Evolutionary conservation across 805 yeast species (phyloP).

Genomic region (Metschnikowia noctiluminum): DNA sequence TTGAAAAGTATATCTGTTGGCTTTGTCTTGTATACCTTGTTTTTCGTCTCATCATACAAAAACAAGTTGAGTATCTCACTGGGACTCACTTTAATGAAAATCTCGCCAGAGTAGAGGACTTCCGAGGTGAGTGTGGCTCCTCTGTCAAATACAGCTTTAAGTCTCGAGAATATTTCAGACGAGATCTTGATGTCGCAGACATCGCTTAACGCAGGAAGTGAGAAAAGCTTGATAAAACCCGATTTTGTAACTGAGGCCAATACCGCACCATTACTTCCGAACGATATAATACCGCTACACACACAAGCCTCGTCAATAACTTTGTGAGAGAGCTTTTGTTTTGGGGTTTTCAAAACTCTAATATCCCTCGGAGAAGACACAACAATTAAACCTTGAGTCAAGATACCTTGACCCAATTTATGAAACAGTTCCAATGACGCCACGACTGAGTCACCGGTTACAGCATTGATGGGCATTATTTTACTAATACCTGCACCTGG

Average conservation of each 20-base stretch:
- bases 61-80: constrained; percentile 40
- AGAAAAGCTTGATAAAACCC: constrained; percentile 45
- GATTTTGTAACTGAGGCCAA: constrained; percentile 44
- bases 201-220: constrained; percentile 65
- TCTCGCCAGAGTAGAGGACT: constrained; percentile 51
- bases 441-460: constrained; percentile 58
- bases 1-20: constrained; percentile 64
- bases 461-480: constrained; percentile 56
- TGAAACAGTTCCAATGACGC: constrained; percentile 60
- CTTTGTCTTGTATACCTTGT: constrained; percentile 19
- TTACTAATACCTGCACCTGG: constrained; percentile 51
- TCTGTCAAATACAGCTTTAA: constrained; percentile 22
- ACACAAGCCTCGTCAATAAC: constrained; percentile 49
- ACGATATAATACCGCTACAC: constrained; percentile 48
- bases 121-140: constrained; percentile 24
- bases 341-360: constrained; percentile 58
- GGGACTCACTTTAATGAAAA: constrained; percentile 52
- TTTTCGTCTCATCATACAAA: constrained; percentile 20
- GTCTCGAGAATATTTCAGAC: constrained; percentile 24
- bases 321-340: constrained; percentile 61
- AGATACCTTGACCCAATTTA: constrained; percentile 56
- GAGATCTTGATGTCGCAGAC: constrained; percentile 43
- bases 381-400: constrained; percentile 60
- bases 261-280: constrained; percentile 43
- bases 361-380: constrained; percentile 57